Evolutionary conservation across 805 yeast genomes (phyloP).

Genomic region (Ogataea polymorpha): DNA sequence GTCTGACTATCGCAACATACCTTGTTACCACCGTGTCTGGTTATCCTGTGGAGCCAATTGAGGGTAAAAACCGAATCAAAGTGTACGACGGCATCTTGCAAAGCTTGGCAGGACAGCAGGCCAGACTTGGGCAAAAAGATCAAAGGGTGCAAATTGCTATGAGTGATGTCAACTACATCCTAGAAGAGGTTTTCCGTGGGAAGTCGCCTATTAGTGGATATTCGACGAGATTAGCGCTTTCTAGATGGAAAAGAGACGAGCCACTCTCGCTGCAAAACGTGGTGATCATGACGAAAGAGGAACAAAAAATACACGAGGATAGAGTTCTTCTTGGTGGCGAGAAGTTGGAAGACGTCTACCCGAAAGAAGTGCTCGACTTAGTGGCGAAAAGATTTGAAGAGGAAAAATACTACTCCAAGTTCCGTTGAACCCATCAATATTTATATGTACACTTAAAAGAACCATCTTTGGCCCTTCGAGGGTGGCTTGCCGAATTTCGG

Average conservation of each 20-base stretch:
- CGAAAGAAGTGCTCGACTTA: slow-evolving; percentile 50
- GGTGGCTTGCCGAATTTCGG: slow-evolving; percentile 55
- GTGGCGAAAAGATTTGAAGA: slow-evolving; percentile 68
- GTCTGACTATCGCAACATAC: slow-evolving; percentile 83
- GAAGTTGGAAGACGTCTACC: slow-evolving; percentile 58
- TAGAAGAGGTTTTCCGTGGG: slow-evolving; percentile 92
- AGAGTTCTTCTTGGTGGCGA: slow-evolving; percentile 71
- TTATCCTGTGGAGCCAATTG: slow-evolving; percentile 86
- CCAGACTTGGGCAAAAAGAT: slow-evolving; percentile 68
- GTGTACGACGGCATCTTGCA: slow-evolving; percentile 81
- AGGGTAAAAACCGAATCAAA: slow-evolving; percentile 84
- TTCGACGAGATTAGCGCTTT: slow-evolving; percentile 73
- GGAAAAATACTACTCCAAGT: slow-evolving; percentile 66
- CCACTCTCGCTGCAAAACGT: slow-evolving; percentile 73
- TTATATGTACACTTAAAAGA: slow-evolving; percentile 37
- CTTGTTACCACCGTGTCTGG: slow-evolving; percentile 77
- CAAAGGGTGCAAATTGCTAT: slow-evolving; percentile 74
- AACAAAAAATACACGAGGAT: slow-evolving; percentile 76
- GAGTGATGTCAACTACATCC: slow-evolving; percentile 72
- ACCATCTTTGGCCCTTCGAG: slow-evolving; percentile 53
- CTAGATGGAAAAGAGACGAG: slow-evolving; percentile 76
- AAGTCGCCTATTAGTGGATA: slow-evolving; percentile 84
- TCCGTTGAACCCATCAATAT: slow-evolving; percentile 34
- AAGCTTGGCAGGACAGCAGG: slow-evolving; percentile 82
- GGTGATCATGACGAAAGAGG: slow-evolving; percentile 85